Evolutionary conservation across 495 filamentous ascomycete genomes (phyloP).

Genomic region (Xanthoparmelia taractica): DNA sequence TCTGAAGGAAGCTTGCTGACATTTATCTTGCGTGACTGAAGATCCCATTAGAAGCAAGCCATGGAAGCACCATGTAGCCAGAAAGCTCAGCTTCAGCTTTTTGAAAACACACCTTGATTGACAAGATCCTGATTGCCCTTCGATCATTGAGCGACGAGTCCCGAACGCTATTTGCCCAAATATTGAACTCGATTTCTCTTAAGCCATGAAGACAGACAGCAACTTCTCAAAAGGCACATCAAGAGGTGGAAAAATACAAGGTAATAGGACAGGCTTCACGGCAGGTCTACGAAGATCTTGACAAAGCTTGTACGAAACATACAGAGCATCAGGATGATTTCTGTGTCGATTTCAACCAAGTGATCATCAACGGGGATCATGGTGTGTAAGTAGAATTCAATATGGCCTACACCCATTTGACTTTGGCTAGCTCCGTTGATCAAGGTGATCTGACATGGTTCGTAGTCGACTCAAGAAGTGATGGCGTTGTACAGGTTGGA

Average conservation of each 20-base stretch:
- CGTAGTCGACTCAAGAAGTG: no score
- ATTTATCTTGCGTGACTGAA: background rate
- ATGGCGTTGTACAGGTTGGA: no score
- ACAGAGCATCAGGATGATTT: slow-evolving; percentile 30
- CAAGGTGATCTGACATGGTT: no score
- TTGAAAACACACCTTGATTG: background rate
- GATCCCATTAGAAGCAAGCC: slow-evolving; percentile 1
- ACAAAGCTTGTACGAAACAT: slow-evolving; percentile 30
- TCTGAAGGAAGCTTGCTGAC: background rate
- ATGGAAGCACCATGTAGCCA: background rate
- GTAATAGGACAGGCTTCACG: slow-evolving; percentile 29
- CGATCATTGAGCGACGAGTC: background rate
- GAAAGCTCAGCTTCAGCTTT: background rate
- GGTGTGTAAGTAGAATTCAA: background rate
- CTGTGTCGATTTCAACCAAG: slow-evolving; percentile 29
- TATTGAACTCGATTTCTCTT: background rate
- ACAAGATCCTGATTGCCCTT: background rate
- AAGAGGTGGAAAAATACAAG: slow-evolving; percentile 3
- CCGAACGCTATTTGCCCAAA: no score
- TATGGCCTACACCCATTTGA: no score
- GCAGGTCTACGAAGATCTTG: slow-evolving; percentile 33
- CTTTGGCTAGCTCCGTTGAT: no score
- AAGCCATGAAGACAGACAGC: background rate
- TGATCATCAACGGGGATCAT: background rate
- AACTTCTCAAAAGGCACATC: background rate